phyloP scores from a whole-genome alignment of 306 rosid species.

The Hippophae tibetana region DNA sequence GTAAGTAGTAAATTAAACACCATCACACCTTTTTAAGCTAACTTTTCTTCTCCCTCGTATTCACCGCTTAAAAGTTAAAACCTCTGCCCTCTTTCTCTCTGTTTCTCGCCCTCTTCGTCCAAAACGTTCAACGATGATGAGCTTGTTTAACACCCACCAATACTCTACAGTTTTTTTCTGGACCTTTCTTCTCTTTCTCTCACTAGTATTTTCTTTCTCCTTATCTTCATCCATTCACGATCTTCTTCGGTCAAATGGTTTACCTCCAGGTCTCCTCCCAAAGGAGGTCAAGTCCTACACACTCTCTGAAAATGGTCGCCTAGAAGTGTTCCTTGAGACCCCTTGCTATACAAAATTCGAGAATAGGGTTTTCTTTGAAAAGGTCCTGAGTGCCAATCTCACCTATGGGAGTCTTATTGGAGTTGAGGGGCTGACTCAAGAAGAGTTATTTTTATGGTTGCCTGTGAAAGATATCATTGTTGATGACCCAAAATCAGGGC shows the following conservation, averaged over 20 bases:
- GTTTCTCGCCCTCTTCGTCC: too few species aligned
- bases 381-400: slow-evolving; percentile 49
- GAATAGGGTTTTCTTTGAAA: slow-evolving; percentile 45
- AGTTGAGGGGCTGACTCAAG: slow-evolving; percentile 55
- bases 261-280: slow-evolving; percentile 56
- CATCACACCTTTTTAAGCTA: too few species aligned
- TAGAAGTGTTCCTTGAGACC: slow-evolving; percentile 48
- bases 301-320: slow-evolving; percentile 28
- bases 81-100: slow-evolving; percentile 6
- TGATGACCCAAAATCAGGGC: slow-evolving; percentile 47
- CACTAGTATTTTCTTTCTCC: background rate
- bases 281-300: slow-evolving; percentile 47
- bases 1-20: too few species aligned
- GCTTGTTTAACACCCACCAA: too few species aligned
- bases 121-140: too few species aligned
- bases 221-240: slow-evolving; percentile 40
- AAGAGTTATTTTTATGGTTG: slow-evolving; percentile 57
- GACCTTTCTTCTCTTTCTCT: slow-evolving; percentile 18
- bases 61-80: slow-evolving; percentile 4
- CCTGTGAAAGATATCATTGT: slow-evolving; percentile 59
- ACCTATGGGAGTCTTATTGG: slow-evolving; percentile 59
- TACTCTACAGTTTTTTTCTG: background rate
- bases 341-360: slow-evolving; percentile 62
- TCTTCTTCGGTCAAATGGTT: slow-evolving; percentile 51
- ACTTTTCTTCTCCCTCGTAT: too few species aligned